These are phyloP conservation scores for Yarrowia porcina DNA, from an alignment of 805 yeast species.

Conservation along the genomic window DNA sequence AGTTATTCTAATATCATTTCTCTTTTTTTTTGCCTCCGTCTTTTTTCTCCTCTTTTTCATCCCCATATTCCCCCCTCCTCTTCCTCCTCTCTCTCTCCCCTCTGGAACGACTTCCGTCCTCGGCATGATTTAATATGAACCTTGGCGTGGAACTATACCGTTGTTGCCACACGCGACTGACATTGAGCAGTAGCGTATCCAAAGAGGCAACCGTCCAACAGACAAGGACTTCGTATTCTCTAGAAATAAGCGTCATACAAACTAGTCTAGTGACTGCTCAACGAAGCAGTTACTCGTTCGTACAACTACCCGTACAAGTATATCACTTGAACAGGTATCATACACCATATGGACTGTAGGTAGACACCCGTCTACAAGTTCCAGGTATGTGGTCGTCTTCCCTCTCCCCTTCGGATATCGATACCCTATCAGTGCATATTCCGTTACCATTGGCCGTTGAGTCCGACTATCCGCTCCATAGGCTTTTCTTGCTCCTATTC, in stretches of 20 bases:
- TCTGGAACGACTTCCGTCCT: slow-evolving; percentile 5
- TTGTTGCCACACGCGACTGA: slow-evolving; percentile 13
- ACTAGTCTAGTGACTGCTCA: too few relatives aligned
- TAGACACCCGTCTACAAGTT: too few relatives aligned
- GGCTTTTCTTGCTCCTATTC: not conserved
- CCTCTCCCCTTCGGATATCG: not conserved
- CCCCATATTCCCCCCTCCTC: not conserved
- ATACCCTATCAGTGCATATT: slow-evolving; percentile 8
- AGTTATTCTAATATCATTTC: too few relatives aligned
- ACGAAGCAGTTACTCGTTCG: too few relatives aligned
- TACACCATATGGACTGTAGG: too few relatives aligned
- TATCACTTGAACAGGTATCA: too few relatives aligned
- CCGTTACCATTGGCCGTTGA: slow-evolving; percentile 14
- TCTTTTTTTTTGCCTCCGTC: too few relatives aligned
- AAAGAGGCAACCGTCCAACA: not conserved
- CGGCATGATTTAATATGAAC: slow-evolving; percentile 15
- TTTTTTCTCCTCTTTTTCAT: too few relatives aligned
- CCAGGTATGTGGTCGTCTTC: too few relatives aligned
- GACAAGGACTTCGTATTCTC: not conserved
- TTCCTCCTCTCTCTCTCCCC: too few relatives aligned
- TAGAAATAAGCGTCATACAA: not conserved
- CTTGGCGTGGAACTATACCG: not conserved
- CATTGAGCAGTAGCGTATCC: not conserved
- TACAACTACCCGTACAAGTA: too few relatives aligned
- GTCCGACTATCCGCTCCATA: not conserved